Evolutionary conservation across 768 basidiomycete genomes (phyloP).

Genomic region (Astraeus odoratus): DNA sequence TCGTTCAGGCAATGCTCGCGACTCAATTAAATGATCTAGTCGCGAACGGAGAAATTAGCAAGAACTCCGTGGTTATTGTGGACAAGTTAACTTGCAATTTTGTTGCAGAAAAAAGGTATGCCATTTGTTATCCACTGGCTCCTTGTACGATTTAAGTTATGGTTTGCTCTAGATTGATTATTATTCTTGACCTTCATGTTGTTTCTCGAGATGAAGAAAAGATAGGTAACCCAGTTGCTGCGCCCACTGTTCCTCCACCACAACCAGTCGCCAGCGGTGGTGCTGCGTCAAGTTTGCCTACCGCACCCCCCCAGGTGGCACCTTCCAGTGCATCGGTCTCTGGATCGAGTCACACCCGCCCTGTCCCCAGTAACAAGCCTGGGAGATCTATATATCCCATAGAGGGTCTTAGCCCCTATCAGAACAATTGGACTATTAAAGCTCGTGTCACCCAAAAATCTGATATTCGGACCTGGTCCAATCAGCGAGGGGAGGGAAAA

Average conservation of each 20-base stretch:
- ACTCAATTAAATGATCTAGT: slow-evolving; percentile 82
- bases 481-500: slow-evolving; percentile 87
- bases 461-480: slow-evolving; percentile 87
- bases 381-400: slow-evolving; percentile 63
- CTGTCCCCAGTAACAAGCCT: slow-evolving; percentile 11
- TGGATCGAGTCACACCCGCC: slow-evolving; percentile 3
- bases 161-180: slow-evolving; percentile 56
- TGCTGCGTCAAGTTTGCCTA: neutral
- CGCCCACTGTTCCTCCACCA: slow-evolving; percentile 27
- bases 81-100: slow-evolving; percentile 76
- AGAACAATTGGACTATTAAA: slow-evolving; percentile 98
- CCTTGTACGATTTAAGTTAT: neutral
- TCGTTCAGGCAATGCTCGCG: slow-evolving; percentile 91
- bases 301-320: slow-evolving; percentile 10
- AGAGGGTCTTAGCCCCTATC: slow-evolving; percentile 91
- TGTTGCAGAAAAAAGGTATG: slow-evolving; percentile 79
- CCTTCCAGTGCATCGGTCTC: slow-evolving; percentile 14
- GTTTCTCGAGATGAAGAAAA: slow-evolving; percentile 53
- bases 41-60: slow-evolving; percentile 51
- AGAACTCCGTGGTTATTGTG: slow-evolving; percentile 62
- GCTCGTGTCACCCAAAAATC: slow-evolving; percentile 86
- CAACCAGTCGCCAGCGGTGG: slow-evolving; percentile 8
- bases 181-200: slow-evolving; percentile 63
- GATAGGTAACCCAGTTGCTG: slow-evolving; percentile 56
- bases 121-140: neutral